Evolutionary conservation across 768 basidiomycete genomes (phyloP), one percentile per base, ranked within the genome.

Genomic region (Lanmaoa pseudosensibilis): DNA sequence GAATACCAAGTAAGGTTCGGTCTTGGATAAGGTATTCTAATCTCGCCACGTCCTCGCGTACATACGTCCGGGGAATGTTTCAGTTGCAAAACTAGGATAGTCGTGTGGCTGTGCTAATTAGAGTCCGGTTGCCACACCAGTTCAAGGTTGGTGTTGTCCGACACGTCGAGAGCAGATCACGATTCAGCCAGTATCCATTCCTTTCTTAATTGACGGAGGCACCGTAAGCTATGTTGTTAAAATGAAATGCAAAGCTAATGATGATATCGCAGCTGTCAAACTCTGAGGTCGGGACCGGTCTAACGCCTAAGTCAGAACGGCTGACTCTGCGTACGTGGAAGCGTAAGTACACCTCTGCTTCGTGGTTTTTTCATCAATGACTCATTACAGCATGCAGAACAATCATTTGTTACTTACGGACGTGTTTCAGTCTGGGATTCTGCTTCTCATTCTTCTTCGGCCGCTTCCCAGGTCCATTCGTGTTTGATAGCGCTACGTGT

Each of bases 61-160:
- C n/a, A n/a, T n/a, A 36, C 13, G 13, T 15, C 34, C 34, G 15
- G 34, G 34, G 15, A 36, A 36, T 15, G 34, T 36, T 6, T 36
- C 34, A 33, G 32, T 34, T 13, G 33, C n/a, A n/a, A 34, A 3
- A 13, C 13, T 2, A 16, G 16, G 21, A 36, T 34, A 8, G 15
- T 50, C n/a, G 5, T 32, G 54, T 58, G 58, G 58, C 57, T 58
- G 47, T 58, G 57, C 33, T 47, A 27, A 43, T 39, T 44, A 38
- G 25, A 30, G 33, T 32, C 8, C 18, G 30, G 18, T 30, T n/a
- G 12, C 30, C 32, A 48, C 27, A 27, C 27, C 4, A 27, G 27
- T 27, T 27, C 27, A 27, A 27, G 27, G 27, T 27, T 27, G 27
- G 27, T 27, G 27, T 27, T 27, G 27, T 27, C 27, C 27, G 27